Percentiles rank a stretch among this genome's conserved stretches.
phyloP scores from a whole-genome alignment of 495 filamentous ascomycete species.

The Neurospora terricola region DNA sequence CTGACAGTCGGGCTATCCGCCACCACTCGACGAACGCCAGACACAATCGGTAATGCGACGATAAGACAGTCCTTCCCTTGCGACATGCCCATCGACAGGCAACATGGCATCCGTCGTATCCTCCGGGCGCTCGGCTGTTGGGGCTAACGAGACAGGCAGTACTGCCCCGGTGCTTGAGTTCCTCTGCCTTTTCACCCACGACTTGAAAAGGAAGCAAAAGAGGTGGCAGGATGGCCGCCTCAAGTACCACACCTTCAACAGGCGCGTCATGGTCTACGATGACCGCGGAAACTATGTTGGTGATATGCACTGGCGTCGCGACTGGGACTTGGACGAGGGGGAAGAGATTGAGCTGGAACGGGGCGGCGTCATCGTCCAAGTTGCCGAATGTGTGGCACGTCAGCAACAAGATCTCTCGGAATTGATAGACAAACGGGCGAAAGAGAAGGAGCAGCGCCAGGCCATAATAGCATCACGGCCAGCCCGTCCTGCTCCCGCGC shows the following conservation, averaged over 20 bases:
- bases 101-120: slow-evolving; percentile 13
- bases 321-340: slow-evolving; percentile 55
- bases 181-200: slow-evolving; percentile 75
- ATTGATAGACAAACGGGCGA: slow-evolving; percentile 55
- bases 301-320: slow-evolving; percentile 71
- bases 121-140: slow-evolving; percentile 3
- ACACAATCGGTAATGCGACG: background rate
- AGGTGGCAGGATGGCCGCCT: slow-evolving; percentile 88
- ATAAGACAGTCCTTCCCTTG: background rate
- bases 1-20: background rate
- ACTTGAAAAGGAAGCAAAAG: slow-evolving; percentile 78
- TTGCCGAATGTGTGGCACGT: slow-evolving; percentile 60
- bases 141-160: slow-evolving; percentile 2
- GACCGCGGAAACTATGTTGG: slow-evolving; percentile 68
- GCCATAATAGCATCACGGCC: slow-evolving; percentile 23
- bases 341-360: slow-evolving; percentile 77
- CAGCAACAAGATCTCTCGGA: slow-evolving; percentile 67
- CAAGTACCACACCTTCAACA: slow-evolving; percentile 85
- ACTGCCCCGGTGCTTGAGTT: slow-evolving; percentile 65
- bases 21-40: background rate
- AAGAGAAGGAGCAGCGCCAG: slow-evolving; percentile 37
- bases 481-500: slow-evolving; percentile 2
- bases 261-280: slow-evolving; percentile 85
- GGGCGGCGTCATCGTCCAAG: slow-evolving; percentile 63
- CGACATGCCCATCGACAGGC: slow-evolving; percentile 1